Evolutionary conservation across 1,284 basidiomycete genomes (phyloP).

Genomic region (Marasmius tenuissimus): DNA sequence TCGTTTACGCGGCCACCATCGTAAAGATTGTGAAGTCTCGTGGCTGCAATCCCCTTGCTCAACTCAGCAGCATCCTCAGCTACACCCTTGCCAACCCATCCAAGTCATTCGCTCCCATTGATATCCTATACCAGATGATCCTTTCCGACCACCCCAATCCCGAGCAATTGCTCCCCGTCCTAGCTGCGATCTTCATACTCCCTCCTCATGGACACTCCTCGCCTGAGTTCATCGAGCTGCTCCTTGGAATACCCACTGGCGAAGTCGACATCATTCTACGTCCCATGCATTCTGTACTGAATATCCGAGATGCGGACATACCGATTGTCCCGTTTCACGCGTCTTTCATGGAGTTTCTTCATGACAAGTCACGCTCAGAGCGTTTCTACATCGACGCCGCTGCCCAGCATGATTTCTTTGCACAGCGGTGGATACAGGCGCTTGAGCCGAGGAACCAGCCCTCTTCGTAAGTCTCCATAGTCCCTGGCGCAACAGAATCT

Average conservation of each 20-base stretch:
- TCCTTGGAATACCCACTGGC: neutral
- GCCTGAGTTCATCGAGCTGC: neutral
- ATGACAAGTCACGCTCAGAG: too few relatives aligned
- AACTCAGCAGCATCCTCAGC: conserved; percentile 1
- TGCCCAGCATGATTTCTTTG: too few relatives aligned
- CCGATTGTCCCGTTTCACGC: too few relatives aligned
- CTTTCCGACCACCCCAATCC: conserved; percentile 4
- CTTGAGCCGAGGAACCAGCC: too few relatives aligned
- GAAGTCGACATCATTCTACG: neutral
- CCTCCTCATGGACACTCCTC: neutral
- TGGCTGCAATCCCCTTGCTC: conserved; percentile 1
- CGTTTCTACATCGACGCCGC: too few relatives aligned
- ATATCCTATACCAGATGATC: conserved; percentile 9
- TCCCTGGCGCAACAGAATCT: too few relatives aligned
- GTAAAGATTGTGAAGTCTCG: conserved; percentile 19
- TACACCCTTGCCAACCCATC: neutral
- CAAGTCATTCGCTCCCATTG: neutral
- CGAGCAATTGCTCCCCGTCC: too few relatives aligned
- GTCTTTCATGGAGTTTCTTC: too few relatives aligned
- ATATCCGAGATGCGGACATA: neutral
- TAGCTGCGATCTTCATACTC: neutral
- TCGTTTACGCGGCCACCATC: conserved; percentile 26
- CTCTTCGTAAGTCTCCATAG: too few relatives aligned
- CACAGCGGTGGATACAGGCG: too few relatives aligned
- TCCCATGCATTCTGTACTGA: neutral